Conservation (phyloP, 2,329 filamentous ascomycete species). For the Arthrobotrys entomopaga region DNA sequence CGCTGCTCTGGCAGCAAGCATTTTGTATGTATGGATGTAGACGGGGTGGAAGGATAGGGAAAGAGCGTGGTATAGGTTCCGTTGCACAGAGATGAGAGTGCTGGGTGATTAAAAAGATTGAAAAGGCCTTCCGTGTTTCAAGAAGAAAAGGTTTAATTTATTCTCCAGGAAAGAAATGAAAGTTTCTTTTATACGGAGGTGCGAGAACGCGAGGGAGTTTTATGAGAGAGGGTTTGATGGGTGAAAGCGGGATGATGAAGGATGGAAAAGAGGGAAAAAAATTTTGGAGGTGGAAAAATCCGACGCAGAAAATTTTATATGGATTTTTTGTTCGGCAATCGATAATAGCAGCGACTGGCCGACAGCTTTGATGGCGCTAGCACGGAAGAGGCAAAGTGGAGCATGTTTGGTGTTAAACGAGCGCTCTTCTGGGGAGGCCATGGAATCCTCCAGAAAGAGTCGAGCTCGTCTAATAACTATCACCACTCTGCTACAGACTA, state of each 20-base stretch:
- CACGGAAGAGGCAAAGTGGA: slow-evolving; percentile 43
- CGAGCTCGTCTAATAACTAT: slow-evolving; percentile 14
- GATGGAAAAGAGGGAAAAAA: slow-evolving; percentile 14
- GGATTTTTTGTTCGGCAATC: slow-evolving; percentile 49
- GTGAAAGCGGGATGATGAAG: slow-evolving; percentile 46
- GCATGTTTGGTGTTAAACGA: slow-evolving; percentile 39
- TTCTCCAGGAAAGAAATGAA: slow-evolving; percentile 30
- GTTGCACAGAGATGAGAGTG: slow-evolving; percentile 9
- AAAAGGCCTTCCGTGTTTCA: slow-evolving; percentile 20
- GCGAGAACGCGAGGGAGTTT: slow-evolving; percentile 12
- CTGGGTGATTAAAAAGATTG: not conserved
- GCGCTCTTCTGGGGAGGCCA: slow-evolving; percentile 30
- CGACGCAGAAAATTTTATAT: slow-evolving; percentile 55
- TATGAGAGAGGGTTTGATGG: slow-evolving; percentile 27
- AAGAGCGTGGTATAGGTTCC: slow-evolving; percentile 13
- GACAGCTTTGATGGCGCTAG: slow-evolving; percentile 8
- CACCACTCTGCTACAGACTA: not conserved
- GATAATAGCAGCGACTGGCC: slow-evolving; percentile 27
- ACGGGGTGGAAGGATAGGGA: slow-evolving; percentile 8
- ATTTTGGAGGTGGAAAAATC: slow-evolving; percentile 47
- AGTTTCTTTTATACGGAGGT: slow-evolving; percentile 20
- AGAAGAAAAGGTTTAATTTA: slow-evolving; percentile 18
- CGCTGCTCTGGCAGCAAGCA: slow-evolving; percentile 55
- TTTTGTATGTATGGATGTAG: slow-evolving; percentile 33
- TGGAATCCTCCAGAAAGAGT: slow-evolving; percentile 53